Conservation (phyloP, 75 land plant genomes). For the Chamaecyparis obtusa region DNA sequence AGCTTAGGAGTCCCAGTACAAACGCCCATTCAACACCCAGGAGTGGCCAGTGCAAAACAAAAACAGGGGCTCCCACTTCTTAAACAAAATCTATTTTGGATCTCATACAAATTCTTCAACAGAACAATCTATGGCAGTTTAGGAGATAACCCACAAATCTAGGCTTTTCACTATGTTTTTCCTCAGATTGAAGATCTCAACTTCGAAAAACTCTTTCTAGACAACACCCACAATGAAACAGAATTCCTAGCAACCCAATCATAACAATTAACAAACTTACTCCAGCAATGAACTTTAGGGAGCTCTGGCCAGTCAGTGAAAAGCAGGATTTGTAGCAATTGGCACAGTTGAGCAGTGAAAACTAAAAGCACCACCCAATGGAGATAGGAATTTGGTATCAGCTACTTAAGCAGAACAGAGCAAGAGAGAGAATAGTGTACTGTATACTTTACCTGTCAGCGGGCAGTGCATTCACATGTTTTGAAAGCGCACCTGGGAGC, state of each 20-base stretch:
- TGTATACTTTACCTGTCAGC: neutral
- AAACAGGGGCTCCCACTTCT: neutral
- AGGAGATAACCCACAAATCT: neutral
- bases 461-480: neutral
- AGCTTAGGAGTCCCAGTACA: neutral
- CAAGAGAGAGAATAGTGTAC: neutral
- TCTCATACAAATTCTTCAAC: neutral
- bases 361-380: neutral
- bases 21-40: neutral
- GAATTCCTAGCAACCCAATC: neutral
- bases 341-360: neutral
- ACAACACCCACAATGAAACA: neutral
- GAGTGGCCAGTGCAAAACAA: neutral
- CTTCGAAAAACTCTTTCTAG: too few species aligned
- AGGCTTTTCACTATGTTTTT: neutral
- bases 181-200: neutral
- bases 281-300: neutral
- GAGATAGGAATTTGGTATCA: neutral
- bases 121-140: neutral
- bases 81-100: neutral
- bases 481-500: conserved; percentile 5
- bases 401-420: neutral
- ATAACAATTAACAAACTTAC: neutral
- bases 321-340: neutral
- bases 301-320: neutral